Percentiles rank a stretch among this genome's conserved stretches.
These are phyloP conservation scores for Claviceps spartinae DNA, from an alignment of 2,329 filamentous ascomycete species.

Conservation along the genomic window DNA sequence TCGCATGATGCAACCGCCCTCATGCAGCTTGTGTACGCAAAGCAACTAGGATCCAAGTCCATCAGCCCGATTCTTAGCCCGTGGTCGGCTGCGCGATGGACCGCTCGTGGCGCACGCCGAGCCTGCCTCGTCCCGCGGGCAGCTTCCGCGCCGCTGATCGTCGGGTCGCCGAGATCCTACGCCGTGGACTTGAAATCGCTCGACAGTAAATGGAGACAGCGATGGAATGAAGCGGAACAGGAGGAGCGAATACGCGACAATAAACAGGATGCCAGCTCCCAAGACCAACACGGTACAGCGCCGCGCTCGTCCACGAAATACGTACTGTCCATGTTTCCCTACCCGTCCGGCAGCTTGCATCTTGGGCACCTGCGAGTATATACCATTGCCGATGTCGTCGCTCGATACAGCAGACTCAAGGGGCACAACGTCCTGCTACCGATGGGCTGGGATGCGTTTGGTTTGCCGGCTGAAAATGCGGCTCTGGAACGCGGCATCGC, in stretches of 20 bases:
- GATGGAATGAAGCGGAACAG: slow-evolving; percentile 24
- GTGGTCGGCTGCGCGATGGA: slow-evolving; percentile 3
- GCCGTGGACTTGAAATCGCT: slow-evolving; percentile 34
- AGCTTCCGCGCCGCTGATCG: not conserved
- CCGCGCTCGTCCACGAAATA: slow-evolving; percentile 36
- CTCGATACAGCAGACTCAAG: slow-evolving; percentile 61
- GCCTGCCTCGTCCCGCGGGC: not conserved
- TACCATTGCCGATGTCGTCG: slow-evolving; percentile 76
- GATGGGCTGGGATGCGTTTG: slow-evolving; percentile 95
- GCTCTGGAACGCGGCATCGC: slow-evolving; percentile 71
- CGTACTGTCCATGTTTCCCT: slow-evolving; percentile 85
- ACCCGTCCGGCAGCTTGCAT: slow-evolving; percentile 76
- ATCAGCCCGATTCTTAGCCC: slow-evolving; percentile 4
- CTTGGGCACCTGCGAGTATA: slow-evolving; percentile 82
- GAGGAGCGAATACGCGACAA: not conserved
- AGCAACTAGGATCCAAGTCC: slow-evolving; percentile 11
- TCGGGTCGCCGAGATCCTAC: slow-evolving; percentile 19
- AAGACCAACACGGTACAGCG: slow-evolving; percentile 8
- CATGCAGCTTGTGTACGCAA: slow-evolving; percentile 18
- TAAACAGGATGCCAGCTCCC: slow-evolving; percentile 2
- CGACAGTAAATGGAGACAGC: slow-evolving; percentile 36
- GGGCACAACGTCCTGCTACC: slow-evolving; percentile 67
- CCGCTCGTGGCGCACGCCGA: not conserved
- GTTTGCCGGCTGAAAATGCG: slow-evolving; percentile 80
- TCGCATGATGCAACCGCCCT: slow-evolving; percentile 11